Conservation (phyloP, 306 rosid species). For the Fragaria ananassa region DNA sequence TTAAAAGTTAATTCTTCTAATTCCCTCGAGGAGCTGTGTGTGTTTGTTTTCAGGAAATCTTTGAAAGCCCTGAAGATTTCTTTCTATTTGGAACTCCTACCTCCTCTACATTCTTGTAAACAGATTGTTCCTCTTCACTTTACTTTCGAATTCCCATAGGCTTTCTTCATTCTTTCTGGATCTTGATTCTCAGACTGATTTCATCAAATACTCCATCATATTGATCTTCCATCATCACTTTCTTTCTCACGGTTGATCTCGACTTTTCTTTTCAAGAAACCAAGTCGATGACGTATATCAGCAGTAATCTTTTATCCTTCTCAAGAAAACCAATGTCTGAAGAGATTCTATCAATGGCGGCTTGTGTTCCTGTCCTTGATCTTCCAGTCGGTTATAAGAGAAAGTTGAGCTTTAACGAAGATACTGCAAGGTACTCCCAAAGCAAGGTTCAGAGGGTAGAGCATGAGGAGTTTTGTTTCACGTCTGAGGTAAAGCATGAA, state of each 20-base stretch:
- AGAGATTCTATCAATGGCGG: not conserved
- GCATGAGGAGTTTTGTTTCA: not conserved
- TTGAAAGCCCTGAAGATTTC: not conserved
- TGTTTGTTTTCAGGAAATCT: too few relatives aligned
- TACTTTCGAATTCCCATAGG: not conserved
- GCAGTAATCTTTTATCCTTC: not conserved
- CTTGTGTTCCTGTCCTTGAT: not conserved
- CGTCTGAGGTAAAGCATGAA: not conserved
- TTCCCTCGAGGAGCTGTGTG: not conserved
- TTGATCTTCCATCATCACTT: not conserved
- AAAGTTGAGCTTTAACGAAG: not conserved
- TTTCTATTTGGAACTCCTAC: not conserved
- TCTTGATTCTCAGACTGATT: not conserved
- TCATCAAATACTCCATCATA: not conserved
- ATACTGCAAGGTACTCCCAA: not conserved
- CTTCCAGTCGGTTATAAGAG: not conserved
- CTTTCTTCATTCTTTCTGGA: not conserved
- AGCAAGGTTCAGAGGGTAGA: not conserved
- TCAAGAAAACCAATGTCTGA: not conserved
- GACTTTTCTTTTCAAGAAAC: not conserved
- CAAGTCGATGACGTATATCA: not conserved
- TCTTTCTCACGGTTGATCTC: too few relatives aligned
- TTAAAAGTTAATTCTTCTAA: too few relatives aligned
- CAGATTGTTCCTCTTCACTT: not conserved
- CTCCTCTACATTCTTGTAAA: too few relatives aligned